Conservation (phyloP, 2,329 filamentous ascomycete genomes). For the Helminthosporium solani region DNA sequence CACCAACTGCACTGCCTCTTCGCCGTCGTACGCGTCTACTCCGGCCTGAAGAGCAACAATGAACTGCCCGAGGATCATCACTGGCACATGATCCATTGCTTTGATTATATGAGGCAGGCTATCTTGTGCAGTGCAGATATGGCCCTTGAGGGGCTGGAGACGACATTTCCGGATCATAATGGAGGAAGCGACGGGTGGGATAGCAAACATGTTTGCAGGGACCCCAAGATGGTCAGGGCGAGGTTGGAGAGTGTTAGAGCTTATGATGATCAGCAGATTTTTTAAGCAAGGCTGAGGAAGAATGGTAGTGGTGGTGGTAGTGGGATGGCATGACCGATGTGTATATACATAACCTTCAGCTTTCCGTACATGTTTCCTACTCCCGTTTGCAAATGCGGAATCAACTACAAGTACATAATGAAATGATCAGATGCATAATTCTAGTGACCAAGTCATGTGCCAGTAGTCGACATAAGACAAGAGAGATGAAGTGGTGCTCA, state of each 20-base stretch:
- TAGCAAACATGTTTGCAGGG: conserved; percentile 34
- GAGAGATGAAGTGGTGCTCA: too few species aligned
- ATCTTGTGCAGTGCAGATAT: conserved; percentile 38
- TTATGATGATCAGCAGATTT: conserved; percentile 39
- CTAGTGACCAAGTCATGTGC: too few species aligned
- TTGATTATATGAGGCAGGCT: conserved; percentile 39
- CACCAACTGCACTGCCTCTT: conserved; percentile 39
- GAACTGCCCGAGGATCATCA: conserved; percentile 36
- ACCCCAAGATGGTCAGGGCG: conserved; percentile 16
- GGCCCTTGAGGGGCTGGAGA: conserved; percentile 34
- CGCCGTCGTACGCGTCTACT: conserved; percentile 36
- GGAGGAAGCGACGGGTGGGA: conserved; percentile 41
- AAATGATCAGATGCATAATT: too few species aligned
- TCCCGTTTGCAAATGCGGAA: too few species aligned
- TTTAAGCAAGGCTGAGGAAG: conserved; percentile 6
- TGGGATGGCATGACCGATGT: neutral
- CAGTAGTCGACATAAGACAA: too few species aligned
- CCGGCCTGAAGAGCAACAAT: conserved; percentile 25
- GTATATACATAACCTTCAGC: neutral
- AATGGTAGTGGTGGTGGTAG: neutral
- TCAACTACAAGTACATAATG: too few species aligned
- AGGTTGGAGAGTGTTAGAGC: conserved; percentile 31
- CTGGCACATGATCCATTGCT: conserved; percentile 43
- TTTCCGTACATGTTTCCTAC: neutral
- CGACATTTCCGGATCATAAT: conserved; percentile 39